Evolutionary conservation across 164 flowering plant genomes (phyloP).

Genomic region (Echeveria elegans): DNA sequence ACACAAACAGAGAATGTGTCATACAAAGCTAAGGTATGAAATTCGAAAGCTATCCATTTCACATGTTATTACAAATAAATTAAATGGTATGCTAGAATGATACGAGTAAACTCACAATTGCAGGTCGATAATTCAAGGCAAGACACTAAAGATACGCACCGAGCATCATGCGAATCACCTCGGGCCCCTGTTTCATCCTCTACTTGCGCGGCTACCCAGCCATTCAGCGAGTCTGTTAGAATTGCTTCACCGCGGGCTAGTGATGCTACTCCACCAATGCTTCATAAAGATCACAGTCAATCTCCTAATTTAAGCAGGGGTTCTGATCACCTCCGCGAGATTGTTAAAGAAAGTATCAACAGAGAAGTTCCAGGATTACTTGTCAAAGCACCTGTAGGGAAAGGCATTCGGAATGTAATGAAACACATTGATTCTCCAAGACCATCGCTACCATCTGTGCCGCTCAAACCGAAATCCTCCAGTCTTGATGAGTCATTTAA

Average conservation of each 20-base stretch:
- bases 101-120: conserved; percentile 4
- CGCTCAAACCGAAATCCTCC: conserved; percentile 14
- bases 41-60: not conserved
- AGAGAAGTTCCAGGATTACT: conserved; percentile 32
- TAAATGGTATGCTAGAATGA: not conserved
- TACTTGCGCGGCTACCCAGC: conserved; percentile 35
- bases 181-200: conserved; percentile 40
- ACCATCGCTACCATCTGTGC: conserved; percentile 20
- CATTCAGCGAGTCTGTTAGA: conserved; percentile 33
- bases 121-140: conserved; percentile 32
- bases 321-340: conserved; percentile 24
- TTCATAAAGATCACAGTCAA: conserved; percentile 5
- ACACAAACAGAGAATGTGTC: conserved; percentile 8
- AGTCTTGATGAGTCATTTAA: conserved; percentile 23
- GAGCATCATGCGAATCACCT: conserved; percentile 30
- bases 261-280: conserved; percentile 12
- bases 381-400: conserved; percentile 21
- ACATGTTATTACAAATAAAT: not conserved
- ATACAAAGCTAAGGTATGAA: conserved; percentile 16
- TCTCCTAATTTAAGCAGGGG: conserved; percentile 14
- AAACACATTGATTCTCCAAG: conserved; percentile 51
- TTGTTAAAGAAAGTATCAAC: conserved; percentile 37
- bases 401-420: conserved; percentile 15
- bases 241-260: conserved; percentile 18
- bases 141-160: conserved; percentile 25